These are phyloP conservation scores for Colletotrichum euphorbiae DNA, from an alignment of 2,329 filamentous ascomycete genomes.

Conservation along the genomic window DNA sequence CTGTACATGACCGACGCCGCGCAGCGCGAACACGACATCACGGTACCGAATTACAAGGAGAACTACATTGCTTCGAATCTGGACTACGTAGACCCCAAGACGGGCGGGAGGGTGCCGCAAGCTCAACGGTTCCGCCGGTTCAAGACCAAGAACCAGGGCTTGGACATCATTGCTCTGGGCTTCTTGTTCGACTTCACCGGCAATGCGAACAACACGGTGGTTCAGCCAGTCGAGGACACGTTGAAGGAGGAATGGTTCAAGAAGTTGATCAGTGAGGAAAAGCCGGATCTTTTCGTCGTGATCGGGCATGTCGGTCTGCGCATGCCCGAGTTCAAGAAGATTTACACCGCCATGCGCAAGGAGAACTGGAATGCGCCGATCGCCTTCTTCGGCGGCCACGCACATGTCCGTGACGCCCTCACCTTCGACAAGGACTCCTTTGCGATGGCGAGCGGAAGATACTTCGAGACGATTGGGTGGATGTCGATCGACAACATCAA, in stretches of 20 bases:
- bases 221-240: constrained; percentile 82
- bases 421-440: constrained; percentile 83
- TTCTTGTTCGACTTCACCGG: constrained; percentile 95
- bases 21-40: constrained; percentile 80
- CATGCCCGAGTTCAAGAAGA: constrained; percentile 80
- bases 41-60: constrained; percentile 83
- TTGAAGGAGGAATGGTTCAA: constrained; percentile 91
- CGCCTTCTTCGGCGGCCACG: constrained; percentile 91
- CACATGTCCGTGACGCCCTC: constrained; percentile 86
- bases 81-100: constrained; percentile 82
- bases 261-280: constrained; percentile 83
- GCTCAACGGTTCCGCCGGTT: constrained; percentile 89
- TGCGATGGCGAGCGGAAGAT: constrained; percentile 87
- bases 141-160: constrained; percentile 87
- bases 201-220: constrained; percentile 90
- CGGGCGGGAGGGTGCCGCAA: constrained; percentile 78
- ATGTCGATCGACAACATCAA: constrained; percentile 81
- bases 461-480: constrained; percentile 96
- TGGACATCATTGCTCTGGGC: constrained; percentile 88
- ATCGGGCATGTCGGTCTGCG: constrained; percentile 86
- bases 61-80: constrained; percentile 93
- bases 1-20: constrained; percentile 86
- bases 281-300: constrained; percentile 88
- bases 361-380: constrained; percentile 86
- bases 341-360: constrained; percentile 83